These are phyloP conservation scores for Eurotiales sp. DNA, from an alignment of 2,329 filamentous ascomycete species.

Conservation along the genomic window DNA sequence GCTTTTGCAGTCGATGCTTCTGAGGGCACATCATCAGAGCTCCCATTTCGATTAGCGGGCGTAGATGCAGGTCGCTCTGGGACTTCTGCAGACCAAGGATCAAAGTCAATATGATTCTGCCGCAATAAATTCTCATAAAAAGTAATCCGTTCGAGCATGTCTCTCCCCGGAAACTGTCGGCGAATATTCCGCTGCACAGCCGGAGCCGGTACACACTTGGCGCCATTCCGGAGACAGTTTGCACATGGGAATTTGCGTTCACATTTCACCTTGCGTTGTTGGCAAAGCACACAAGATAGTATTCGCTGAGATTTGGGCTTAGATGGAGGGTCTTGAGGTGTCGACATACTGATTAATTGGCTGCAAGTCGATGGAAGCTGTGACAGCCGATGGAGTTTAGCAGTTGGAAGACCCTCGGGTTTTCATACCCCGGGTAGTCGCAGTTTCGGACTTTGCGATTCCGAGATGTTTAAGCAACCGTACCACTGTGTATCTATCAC, in stretches of 20 bases:
- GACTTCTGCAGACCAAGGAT: conserved; percentile 52
- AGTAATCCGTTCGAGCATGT: conserved; percentile 63
- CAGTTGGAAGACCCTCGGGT: too few species aligned
- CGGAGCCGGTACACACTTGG: conserved; percentile 52
- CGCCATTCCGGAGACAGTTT: conserved; percentile 61
- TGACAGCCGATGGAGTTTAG: too few species aligned
- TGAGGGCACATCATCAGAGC: conserved; percentile 27
- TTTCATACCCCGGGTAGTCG: too few species aligned
- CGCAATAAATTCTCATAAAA: conserved; percentile 64
- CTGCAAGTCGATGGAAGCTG: too few species aligned
- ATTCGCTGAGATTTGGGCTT: conserved; percentile 12
- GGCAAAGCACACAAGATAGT: conserved; percentile 63
- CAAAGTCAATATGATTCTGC: conserved; percentile 65
- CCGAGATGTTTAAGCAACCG: too few species aligned
- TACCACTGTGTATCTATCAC: too few species aligned
- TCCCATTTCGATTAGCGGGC: conserved; percentile 15
- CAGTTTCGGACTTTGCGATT: too few species aligned
- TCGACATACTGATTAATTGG: too few species aligned
- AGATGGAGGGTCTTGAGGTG: too few species aligned
- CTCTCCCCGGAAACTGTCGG: conserved; percentile 64
- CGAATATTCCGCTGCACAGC: conserved; percentile 51
- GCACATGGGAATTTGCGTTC: conserved; percentile 68
- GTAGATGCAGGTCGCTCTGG: conserved; percentile 15
- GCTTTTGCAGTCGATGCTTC: conserved; percentile 10
- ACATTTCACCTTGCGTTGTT: conserved; percentile 72